These are phyloP conservation scores for Plasmodium vivax DNA, from an alignment of 169 alveolate species.

Conservation along the genomic window DNA sequence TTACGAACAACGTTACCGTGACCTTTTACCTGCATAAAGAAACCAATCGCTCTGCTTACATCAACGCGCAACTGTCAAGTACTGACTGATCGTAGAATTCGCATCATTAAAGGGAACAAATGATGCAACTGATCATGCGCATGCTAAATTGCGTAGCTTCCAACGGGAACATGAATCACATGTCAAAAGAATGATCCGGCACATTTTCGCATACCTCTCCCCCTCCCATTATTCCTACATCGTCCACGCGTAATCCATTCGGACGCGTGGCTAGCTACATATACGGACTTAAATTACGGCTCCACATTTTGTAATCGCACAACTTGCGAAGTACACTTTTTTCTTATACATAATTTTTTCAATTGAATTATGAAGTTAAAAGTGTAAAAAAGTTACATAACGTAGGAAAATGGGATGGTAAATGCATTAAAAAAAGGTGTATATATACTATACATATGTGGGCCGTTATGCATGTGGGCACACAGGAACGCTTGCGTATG, in stretches of 20 bases:
- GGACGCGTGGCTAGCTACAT: not conserved
- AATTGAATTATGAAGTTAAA: not conserved
- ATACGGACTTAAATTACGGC: not conserved
- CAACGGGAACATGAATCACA: not conserved
- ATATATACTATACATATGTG: not conserved
- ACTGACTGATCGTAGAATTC: not conserved
- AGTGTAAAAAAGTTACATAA: conserved; percentile 1
- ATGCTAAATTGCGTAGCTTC: not conserved
- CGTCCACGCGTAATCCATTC: not conserved
- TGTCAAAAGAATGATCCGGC: not conserved
- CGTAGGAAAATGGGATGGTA: not conserved
- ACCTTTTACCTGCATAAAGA: not conserved
- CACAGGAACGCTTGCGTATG: no score
- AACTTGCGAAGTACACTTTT: not conserved
- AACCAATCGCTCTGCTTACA: not conserved
- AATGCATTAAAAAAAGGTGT: conserved; percentile 16
- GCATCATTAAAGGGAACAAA: not conserved
- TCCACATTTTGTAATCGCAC: not conserved
- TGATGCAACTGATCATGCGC: not conserved
- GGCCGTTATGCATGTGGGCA: no score
- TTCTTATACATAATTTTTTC: not conserved
- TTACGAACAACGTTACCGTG: not conserved
- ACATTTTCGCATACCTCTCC: not conserved
- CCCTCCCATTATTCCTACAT: not conserved
- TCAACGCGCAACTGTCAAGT: not conserved